A percentile compares a stretch with the other conserved stretches of the same genome.
Conservation (phyloP, 1,284 basidiomycete genomes). For the Athelia psychrophila region DNA sequence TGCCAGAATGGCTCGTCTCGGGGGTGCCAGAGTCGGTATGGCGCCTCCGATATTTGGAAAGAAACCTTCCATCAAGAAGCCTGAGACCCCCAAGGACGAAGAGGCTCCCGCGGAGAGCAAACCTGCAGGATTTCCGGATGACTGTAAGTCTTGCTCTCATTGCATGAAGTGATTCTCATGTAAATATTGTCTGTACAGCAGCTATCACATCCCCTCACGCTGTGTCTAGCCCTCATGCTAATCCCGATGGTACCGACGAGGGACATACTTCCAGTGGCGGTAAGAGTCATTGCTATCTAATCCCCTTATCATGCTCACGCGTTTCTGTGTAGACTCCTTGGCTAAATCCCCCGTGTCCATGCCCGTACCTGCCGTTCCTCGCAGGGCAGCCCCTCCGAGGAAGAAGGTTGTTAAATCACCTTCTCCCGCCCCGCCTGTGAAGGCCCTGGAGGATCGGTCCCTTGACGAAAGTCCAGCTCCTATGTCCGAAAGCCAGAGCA, state of each 20-base stretch:
- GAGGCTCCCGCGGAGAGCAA: conserved; percentile 2
- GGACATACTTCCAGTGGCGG: neutral
- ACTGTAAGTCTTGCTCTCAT: neutral
- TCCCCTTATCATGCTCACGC: neutral
- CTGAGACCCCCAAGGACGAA: conserved; percentile 24
- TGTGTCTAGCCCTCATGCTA: neutral
- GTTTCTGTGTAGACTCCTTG: conserved; percentile 3
- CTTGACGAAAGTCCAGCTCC: conserved; percentile 23
- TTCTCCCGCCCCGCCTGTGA: conserved; percentile 21
- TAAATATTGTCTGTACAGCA: neutral
- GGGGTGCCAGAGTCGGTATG: conserved; percentile 84
- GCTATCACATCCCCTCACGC: neutral
- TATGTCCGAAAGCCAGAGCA: conserved; percentile 8
- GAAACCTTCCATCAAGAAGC: conserved; percentile 48
- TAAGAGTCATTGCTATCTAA: neutral
- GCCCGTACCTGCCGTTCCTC: conserved; percentile 72
- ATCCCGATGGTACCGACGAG: neutral
- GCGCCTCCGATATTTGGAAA: conserved; percentile 62
- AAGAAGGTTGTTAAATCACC: conserved; percentile 53
- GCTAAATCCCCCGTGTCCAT: conserved; percentile 38
- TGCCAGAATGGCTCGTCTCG: conserved; percentile 86
- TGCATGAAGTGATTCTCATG: neutral
- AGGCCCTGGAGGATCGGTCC: conserved; percentile 3
- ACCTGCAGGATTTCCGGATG: neutral
- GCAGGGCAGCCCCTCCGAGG: conserved; percentile 66